A percentile compares a stretch with the other conserved stretches of the same genome.
Conservation (phyloP, 2,329 filamentous ascomycete species). For the Hymenotorrendiella dingleyae region DNA sequence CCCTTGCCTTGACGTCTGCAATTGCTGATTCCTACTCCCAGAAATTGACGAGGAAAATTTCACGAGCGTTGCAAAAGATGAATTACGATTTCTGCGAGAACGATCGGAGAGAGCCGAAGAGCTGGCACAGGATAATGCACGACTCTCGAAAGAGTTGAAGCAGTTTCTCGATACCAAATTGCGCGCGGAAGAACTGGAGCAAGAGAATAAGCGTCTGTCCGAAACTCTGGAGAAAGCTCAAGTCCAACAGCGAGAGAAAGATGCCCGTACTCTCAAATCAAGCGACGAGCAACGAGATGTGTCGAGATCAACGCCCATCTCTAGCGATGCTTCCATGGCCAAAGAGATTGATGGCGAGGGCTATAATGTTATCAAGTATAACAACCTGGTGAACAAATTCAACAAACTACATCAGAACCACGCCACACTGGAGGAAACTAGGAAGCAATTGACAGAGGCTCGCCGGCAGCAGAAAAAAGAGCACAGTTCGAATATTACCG, state of each 20-base stretch:
- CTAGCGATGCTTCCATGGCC: constrained; percentile 10
- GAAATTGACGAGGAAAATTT: constrained; percentile 17
- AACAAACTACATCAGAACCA: constrained; percentile 18
- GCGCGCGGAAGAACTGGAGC: constrained; percentile 17
- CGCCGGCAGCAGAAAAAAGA: constrained; percentile 13
- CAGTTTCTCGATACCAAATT: constrained; percentile 8
- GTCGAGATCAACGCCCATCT: constrained; percentile 2
- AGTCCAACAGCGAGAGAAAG: constrained; percentile 6
- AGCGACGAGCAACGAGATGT: background rate
- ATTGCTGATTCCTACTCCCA: constrained; percentile 6
- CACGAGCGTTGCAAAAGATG: constrained; percentile 12
- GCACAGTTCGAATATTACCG: background rate
- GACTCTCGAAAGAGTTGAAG: constrained; percentile 18
- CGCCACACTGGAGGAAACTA: constrained; percentile 12
- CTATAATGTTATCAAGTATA: background rate
- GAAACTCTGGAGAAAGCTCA: constrained; percentile 13
- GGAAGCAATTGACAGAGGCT: constrained; percentile 8
- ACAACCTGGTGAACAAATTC: constrained; percentile 6
- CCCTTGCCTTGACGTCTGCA: background rate
- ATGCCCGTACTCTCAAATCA: background rate
- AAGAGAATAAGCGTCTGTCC: constrained; percentile 21
- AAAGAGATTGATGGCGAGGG: constrained; percentile 5
- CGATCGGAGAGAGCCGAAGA: constrained; percentile 10
- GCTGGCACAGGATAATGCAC: constrained; percentile 14
- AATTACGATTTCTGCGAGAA: constrained; percentile 13